Evolutionary conservation across 345 rosid species (phyloP), one percentile per base, ranked within the genome.

Genomic region (Pugionium dolabratum): DNA sequence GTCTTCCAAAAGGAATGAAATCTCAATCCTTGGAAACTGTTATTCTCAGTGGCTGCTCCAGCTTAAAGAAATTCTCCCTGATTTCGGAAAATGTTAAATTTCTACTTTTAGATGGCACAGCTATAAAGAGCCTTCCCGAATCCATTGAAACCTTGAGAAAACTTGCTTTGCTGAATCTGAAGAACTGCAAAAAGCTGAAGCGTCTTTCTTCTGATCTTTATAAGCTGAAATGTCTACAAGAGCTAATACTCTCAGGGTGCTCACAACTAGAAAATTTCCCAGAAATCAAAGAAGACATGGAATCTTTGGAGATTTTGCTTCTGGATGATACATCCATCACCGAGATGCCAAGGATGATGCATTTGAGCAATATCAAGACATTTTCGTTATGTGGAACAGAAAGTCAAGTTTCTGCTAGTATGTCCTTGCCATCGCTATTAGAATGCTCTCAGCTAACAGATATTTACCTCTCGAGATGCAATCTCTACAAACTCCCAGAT

Each of bases 41-140:
- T 54, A 69, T 51, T 76, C 77, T 56, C 39, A 76, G 40, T 39
- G 64, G 71, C 1, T 82, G 84, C 78, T 52, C 49, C 33, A 73
- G 26, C 0, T 34, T 79, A 9, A 65, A 27, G 44, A 70, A 57
- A 40, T 64, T 79, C 42, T 72, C 79, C 11, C 4, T 66, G 40
- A 37, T 76, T 29, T 52, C 75, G 3, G 48, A 70, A 1, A 67
- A 71, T 54, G 68, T 80, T 50, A 7, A 66, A 34, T 41, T 62
- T 29, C 28, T 78, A 27, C 28, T 40, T 55, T 69, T 78, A 37
- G 70, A 47, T 62, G 80, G 67, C 29, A 70, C 75, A 1, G 66
- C 61, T 8, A 70, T 81, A 32, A 34, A 62, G 44, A 64, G 69
- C 30, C 54, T 81, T 33, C 77, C 77, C 0, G 71, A 66, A 42